Conservation (phyloP, 2,329 filamentous ascomycete genomes). For the Aspergillus sp. region DNA sequence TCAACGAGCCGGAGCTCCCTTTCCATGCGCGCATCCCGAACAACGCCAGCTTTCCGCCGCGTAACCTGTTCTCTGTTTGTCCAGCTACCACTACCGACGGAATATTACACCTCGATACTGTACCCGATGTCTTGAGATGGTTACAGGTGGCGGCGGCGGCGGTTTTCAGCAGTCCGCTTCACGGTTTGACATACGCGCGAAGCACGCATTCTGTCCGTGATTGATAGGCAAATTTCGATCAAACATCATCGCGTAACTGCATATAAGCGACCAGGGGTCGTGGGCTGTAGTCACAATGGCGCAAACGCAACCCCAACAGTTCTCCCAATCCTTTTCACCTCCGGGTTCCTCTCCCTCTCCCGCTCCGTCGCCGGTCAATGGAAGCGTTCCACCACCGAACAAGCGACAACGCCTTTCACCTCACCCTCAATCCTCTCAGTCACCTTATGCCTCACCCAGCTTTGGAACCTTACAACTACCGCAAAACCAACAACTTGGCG, state of each 20-base stretch:
- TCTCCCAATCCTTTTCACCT: conserved; percentile 60
- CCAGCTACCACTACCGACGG: not conserved
- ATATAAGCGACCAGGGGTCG: not conserved
- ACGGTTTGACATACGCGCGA: conserved; percentile 33
- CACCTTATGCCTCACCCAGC: conserved; percentile 64
- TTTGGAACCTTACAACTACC: conserved; percentile 49
- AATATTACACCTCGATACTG: conserved; percentile 18
- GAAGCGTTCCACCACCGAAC: conserved; percentile 63
- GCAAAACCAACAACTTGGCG: conserved; percentile 28
- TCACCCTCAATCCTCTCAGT: conserved; percentile 59
- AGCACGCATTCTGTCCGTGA: conserved; percentile 21
- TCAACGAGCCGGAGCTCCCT: conserved; percentile 23
- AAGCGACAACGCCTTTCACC: conserved; percentile 74
- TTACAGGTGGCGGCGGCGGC: conserved; percentile 35
- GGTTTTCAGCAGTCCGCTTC: conserved; percentile 41
- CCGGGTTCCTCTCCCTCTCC: conserved; percentile 64
- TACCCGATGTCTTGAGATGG: conserved; percentile 34
- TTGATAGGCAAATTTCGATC: conserved; percentile 24
- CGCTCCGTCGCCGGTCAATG: conserved; percentile 50
- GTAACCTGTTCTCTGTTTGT: conserved; percentile 10
- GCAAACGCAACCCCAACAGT: conserved; percentile 58
- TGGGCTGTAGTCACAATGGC: conserved; percentile 47
- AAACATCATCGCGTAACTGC: conserved; percentile 14
- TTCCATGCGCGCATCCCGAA: conserved; percentile 18
- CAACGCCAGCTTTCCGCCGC: conserved; percentile 16